phyloP scores from a whole-genome alignment of 2,329 filamentous ascomycete species.

The Parascedosporium putredinis region DNA sequence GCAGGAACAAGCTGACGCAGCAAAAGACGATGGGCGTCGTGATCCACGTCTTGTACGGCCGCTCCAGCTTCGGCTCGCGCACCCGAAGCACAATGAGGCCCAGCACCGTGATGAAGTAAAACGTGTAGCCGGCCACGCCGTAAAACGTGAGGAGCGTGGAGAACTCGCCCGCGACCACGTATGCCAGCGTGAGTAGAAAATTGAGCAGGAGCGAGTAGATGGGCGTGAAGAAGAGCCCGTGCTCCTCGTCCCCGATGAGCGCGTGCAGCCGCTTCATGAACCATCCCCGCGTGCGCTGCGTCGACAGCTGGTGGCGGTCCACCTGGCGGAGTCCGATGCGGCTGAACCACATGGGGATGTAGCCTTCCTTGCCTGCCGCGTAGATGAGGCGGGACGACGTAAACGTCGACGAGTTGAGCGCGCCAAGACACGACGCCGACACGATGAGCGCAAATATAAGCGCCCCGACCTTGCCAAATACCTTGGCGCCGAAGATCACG shows the following conservation, averaged over 20 bases:
- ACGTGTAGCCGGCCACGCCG: conserved; percentile 91
- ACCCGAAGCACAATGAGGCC: conserved; percentile 86
- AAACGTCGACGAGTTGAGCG: conserved; percentile 88
- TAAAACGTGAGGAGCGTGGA: conserved; percentile 90
- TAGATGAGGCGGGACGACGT: conserved; percentile 89
- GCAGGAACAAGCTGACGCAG: conserved; percentile 87
- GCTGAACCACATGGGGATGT: conserved; percentile 75
- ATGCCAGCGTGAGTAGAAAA: conserved; percentile 57
- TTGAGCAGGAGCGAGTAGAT: conserved; percentile 86
- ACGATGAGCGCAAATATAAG: conserved; percentile 83
- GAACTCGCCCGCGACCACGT: conserved; percentile 84
- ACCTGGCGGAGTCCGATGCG: conserved; percentile 58
- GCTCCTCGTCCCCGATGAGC: conserved; percentile 65
- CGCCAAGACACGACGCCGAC: conserved; percentile 83
- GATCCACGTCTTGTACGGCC: conserved; percentile 95
- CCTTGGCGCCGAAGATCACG: conserved; percentile 80
- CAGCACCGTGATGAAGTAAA: conserved; percentile 92
- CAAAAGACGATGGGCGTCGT: conserved; percentile 96
- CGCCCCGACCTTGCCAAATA: conserved; percentile 76
- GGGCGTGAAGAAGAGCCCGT: conserved; percentile 85
- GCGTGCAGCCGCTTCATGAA: conserved; percentile 46
- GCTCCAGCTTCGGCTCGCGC: conserved; percentile 73
- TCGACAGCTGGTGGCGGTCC: conserved; percentile 25
- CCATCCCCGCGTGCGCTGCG: conserved; percentile 42
- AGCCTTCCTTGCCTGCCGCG: conserved; percentile 89